These are phyloP conservation scores for Starmerella stigmatis DNA, from an alignment of 805 yeast species.

Conservation along the genomic window DNA sequence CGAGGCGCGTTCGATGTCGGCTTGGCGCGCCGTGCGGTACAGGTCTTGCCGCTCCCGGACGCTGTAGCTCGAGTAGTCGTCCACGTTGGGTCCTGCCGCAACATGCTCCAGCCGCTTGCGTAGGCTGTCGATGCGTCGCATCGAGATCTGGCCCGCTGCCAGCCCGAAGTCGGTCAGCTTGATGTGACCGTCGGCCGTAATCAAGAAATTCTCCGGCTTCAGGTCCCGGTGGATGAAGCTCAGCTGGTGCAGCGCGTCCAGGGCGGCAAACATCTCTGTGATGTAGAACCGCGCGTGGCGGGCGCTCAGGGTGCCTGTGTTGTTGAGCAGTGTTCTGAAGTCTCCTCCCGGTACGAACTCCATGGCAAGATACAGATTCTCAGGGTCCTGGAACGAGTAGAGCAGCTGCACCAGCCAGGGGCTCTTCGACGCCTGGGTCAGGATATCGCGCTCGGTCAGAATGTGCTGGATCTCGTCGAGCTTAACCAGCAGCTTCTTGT, in stretches of 20 bases:
- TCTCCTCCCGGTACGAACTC: constrained; percentile 99
- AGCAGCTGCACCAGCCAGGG: constrained; percentile 92
- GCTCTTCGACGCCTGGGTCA: constrained; percentile 79
- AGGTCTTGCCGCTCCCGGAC: constrained; percentile 78
- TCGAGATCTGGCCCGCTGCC: constrained; percentile 92
- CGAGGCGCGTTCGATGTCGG: constrained; percentile 78
- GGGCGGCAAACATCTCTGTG: constrained; percentile 92
- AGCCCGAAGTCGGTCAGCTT: constrained; percentile 93
- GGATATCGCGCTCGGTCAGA: constrained; percentile 87
- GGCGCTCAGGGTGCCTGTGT: constrained; percentile 85
- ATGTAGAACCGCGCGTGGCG: constrained; percentile 93
- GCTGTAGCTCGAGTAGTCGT: constrained; percentile 44
- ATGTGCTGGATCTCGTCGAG: constrained; percentile 94
- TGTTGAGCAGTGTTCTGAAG: constrained; percentile 84
- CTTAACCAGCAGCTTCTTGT: constrained; percentile 73
- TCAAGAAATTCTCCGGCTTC: constrained; percentile 87
- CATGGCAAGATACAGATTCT: constrained; percentile 90
- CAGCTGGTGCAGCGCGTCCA: constrained; percentile 83
- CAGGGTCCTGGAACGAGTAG: constrained; percentile 90
- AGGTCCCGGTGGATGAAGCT: constrained; percentile 96
- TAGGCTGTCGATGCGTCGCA: constrained; percentile 89
- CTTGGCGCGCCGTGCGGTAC: constrained; percentile 60
- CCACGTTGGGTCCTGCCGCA: constrained; percentile 26
- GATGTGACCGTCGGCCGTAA: constrained; percentile 83
- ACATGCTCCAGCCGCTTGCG: constrained; percentile 41